Evolutionary conservation across 495 filamentous ascomycete genomes (phyloP), one percentile per base, ranked within the genome.

Genomic region (Aspergillus ostianus): DNA sequence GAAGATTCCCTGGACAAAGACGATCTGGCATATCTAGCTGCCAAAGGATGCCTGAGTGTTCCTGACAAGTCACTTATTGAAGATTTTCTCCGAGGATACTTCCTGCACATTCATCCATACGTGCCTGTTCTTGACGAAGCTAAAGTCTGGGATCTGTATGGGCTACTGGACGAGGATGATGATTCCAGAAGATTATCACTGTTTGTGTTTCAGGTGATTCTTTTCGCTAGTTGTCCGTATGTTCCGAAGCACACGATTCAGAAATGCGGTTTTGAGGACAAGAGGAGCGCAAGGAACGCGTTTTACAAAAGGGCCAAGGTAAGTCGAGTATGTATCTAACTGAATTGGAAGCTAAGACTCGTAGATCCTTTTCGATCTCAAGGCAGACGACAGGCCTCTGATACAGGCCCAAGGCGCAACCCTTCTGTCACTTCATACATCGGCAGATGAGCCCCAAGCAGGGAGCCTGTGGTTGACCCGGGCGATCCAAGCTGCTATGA

Each of bases 161-260:
- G 29, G 13, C 32, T 57, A 26, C 50, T n/a, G 2, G 51, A 30
- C 30, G 23, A 50, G 23, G 53, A 51, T 23, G 23, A n/a, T 20
- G 8, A 3, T 53, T 12, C 50, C 4, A 64, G 71, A 12, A 73
- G 67, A 32, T 64, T 81, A 20, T 77, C 79, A 0, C 64, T 82
- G 4, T 79, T 82, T 55, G 68, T 83, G 15, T 77, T 82, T 32
- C 78, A 80, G 60, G 73, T 78, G 21, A 62, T 82, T 19, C 57
- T 82, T 27, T 82, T 82, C 52, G 76, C 75, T 7, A 74, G 72
- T 21, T 79, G 75, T 51, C 71, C 73, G 74, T 79, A 80, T 45
- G 71, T 81, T 8, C 67, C 76, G 0, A 61, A 70, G 58, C 68
- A 66, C 4, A 77, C 66, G 15, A 69, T 82, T 36, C 71, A 68